Base-by-base conservation (phyloP, 2,329 filamentous ascomycete species). In the Achaetomium macrosporum region DNA sequence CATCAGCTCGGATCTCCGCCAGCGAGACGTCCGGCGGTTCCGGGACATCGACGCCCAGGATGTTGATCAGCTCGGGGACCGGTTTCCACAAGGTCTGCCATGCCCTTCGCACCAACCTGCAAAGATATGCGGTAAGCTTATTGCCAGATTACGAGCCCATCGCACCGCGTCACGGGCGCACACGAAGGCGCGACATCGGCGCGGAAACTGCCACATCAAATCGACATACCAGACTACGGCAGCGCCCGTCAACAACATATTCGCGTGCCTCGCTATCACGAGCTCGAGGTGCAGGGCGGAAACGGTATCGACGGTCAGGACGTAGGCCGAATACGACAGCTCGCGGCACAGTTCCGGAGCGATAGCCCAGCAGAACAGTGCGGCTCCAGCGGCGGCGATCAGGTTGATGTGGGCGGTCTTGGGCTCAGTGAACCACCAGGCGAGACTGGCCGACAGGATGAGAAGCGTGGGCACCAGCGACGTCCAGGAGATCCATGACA, bases 21-120 rank as follows among this genome's bases (percentile, higher is more conserved):
- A 99, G 82, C 48, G 90, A 95, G 39, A 97, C 87, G 66, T 91
- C 84, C 48, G 93, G 93, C 20, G 89, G 79, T 57, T 90, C 85
- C 56, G 93, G 93, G 47, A 99, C 92, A 66, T 99, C 93, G 67
- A 97, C 85, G 55, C 92, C 91, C 44, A 99, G 83, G 46, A 96
- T 88, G 62, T 85, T 85, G 63, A 97, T 91, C 44, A 99, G 82
- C 59, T 95, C 85, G 53, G 92, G 88, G 52, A 96, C 90, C 20
- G 92, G 90, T 63, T 92, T 96, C 71, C 88, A 86, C 50, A 96
- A 78, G 36, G 95, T 93, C 67, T 91, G 88, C 73, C 87, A 90
- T 57, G 90, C 88, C 66, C 93, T 85, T 68, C 88, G 87, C 55
- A 90, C 77, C 56, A 96, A 79, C 90, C 89, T 93, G 30, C 39